Base-by-base conservation (phyloP, 192 early-diverging fungal genomes). In the Coemansia aciculifera region DNA sequence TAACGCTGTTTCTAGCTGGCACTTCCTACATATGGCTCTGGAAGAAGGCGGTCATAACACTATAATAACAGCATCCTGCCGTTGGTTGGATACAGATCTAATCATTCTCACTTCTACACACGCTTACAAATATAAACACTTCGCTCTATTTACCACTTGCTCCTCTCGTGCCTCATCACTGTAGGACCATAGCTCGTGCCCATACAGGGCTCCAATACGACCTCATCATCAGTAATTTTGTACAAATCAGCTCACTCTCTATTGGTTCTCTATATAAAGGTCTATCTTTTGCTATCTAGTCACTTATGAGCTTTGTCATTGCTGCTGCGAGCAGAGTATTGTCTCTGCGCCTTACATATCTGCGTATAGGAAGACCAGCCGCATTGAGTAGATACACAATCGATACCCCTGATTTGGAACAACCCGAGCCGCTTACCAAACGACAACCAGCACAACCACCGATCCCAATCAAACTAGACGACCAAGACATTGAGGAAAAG, bases 401-500 rank as follows among this genome's bases (percentile, higher is more conserved):
- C 31, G 54, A 57, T 6, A 31, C 13, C 13, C 27, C 27, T 15
- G 24, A 17, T 29, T 32, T 15, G 5, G 54, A 31, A 3, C 29
- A 17, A 23, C 29, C 31, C 17, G 46, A 9, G 23, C 24, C 54
- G 15, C 27, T 29, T 17, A 57, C 13, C 29, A 57, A 57, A 12
- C 54, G 36, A 11, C 34, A 31, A 38, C 9, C 59, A 39, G n/a
- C 36, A 38, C 54, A n/a, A 32, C 27, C 31, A 36, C 59, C 59
- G 37, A 39, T 38, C 11, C 59, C 65, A 21, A 85, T 92, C 43
- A 67, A 86, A 17, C 74, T 92, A 7, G 72, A 86, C 44, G 89
- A 90, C 19, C 75, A 85, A 2, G 90, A 93, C 40, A 79, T 93
- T n/a, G 84, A 87, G 34, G 91, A 93, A 63, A 87, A 85, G 10